These are phyloP conservation scores for Cucurbita argyrosperma DNA, from an alignment of 306 rosid genomes.

Conservation along the genomic window DNA sequence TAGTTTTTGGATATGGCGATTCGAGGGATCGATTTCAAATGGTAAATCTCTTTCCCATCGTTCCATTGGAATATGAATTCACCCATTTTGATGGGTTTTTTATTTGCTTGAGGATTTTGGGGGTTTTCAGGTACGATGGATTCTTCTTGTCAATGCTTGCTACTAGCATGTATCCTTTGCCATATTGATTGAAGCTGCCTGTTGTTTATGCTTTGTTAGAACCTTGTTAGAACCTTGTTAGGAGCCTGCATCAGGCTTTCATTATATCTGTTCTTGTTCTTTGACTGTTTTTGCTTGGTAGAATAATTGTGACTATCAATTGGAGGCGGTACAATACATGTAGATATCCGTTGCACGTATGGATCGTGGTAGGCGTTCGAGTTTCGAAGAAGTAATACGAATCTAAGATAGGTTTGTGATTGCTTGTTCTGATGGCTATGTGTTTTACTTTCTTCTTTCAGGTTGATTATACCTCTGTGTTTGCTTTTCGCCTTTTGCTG, in stretches of 20 bases:
- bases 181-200: neutral
- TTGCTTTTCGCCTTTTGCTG: conserved; percentile 84
- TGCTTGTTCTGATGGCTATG: neutral
- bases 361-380: conserved; percentile 64
- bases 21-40: conserved; percentile 92
- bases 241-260: neutral
- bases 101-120: neutral
- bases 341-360: conserved; percentile 74
- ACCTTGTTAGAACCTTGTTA: neutral
- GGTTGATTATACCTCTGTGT: conserved; percentile 90
- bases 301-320: conserved; percentile 78
- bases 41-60: conserved; percentile 28
- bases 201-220: neutral
- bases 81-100: neutral
- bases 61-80: neutral
- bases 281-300: conserved; percentile 10
- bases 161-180: conserved; percentile 36
- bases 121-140: conserved; percentile 40
- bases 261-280: conserved; percentile 1
- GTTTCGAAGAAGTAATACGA: neutral
- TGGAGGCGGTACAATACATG: conserved; percentile 82
- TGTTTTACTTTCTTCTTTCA: conserved; percentile 11
- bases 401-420: neutral
- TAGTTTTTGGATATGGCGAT: conserved; percentile 41
- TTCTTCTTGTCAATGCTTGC: conserved; percentile 97